Conservation (phyloP, 345 rosid genomes). For the Citrus unshiu region DNA sequence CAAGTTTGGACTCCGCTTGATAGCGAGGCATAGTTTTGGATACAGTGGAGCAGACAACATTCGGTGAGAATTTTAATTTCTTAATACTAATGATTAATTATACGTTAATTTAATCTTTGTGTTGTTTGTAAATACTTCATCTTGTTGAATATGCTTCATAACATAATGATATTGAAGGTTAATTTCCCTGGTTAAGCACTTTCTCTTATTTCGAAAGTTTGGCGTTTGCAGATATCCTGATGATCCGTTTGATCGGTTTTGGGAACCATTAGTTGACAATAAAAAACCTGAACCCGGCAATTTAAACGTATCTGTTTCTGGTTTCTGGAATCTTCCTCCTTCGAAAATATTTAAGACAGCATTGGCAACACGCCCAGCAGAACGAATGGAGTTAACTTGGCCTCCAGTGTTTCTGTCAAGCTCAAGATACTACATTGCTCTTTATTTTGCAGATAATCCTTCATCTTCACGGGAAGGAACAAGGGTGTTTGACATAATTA, state of each 20-base stretch:
- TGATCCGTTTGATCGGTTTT: constrained; percentile 70
- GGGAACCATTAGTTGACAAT: constrained; percentile 59
- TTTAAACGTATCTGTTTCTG: constrained; percentile 50
- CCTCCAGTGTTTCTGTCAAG: constrained; percentile 46
- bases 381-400: constrained; percentile 64
- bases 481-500: constrained; percentile 47
- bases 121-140: background rate
- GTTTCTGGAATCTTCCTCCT: constrained; percentile 95
- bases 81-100: background rate
- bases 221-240: constrained; percentile 61
- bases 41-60: constrained; percentile 41
- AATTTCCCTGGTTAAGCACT: background rate
- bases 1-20: constrained; percentile 44
- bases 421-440: constrained; percentile 58
- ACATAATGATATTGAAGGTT: background rate
- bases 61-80: constrained; percentile 27
- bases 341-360: constrained; percentile 65
- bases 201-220: background rate
- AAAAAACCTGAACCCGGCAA: constrained; percentile 34
- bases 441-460: constrained; percentile 71
- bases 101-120: background rate
- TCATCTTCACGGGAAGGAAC: constrained; percentile 29
- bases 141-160: background rate
- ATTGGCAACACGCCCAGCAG: constrained; percentile 33
- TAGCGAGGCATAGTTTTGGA: constrained; percentile 80